Percentiles rank a stretch among this genome's conserved stretches.
Conservation (phyloP, 2,329 filamentous ascomycete species). For the Aureobasidium sp. region DNA sequence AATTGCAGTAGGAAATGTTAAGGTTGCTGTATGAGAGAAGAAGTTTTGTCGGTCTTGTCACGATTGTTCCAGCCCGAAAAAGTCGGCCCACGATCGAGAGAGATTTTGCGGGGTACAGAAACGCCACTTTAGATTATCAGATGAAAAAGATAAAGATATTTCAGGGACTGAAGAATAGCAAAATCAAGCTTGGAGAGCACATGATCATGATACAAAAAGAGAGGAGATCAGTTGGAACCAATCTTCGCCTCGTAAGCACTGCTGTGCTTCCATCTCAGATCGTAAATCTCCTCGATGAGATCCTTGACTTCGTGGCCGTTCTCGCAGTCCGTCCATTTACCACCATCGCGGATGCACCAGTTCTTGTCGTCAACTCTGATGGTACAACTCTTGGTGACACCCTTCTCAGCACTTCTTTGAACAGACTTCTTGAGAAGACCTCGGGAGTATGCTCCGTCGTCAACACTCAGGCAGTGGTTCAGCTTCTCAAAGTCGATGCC, state of each 20-base stretch:
- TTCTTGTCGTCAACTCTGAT: constrained; percentile 64
- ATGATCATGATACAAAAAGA: background rate
- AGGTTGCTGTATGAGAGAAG: background rate
- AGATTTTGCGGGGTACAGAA: constrained; percentile 1
- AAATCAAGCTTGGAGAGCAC: background rate
- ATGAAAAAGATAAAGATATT: background rate
- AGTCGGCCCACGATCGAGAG: constrained; percentile 8
- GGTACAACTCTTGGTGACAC: constrained; percentile 43
- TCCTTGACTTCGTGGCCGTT: constrained; percentile 61
- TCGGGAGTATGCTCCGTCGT: constrained; percentile 66
- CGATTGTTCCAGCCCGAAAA: background rate
- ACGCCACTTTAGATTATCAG: constrained; percentile 15
- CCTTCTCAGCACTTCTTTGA: constrained; percentile 48
- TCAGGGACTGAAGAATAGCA: background rate
- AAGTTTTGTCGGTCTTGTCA: background rate
- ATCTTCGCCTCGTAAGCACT: background rate
- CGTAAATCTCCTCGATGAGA: constrained; percentile 62
- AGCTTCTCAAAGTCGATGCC: constrained; percentile 75
- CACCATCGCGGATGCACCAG: constrained; percentile 77
- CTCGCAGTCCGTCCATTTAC: constrained; percentile 73
- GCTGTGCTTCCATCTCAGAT: constrained; percentile 46
- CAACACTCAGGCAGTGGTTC: constrained; percentile 72
- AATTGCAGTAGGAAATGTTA: background rate
- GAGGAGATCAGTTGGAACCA: background rate
- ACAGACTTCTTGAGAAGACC: constrained; percentile 63